phyloP scores from a whole-genome alignment of 208 protist genomes.

The Herpetomonas tarakana region DNA sequence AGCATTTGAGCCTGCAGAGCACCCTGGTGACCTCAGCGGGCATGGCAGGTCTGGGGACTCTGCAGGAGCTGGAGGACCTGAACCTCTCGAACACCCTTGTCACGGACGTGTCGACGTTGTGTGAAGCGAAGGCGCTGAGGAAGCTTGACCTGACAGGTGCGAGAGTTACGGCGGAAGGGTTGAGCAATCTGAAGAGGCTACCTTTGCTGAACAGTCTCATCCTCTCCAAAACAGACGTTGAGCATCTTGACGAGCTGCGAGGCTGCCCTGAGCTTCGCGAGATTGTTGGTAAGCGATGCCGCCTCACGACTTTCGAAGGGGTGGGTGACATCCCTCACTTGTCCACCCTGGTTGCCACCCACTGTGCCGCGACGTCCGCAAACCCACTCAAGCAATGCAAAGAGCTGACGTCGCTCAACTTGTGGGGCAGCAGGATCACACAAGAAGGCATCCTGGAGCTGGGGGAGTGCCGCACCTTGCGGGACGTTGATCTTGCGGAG shows the following conservation, averaged over 20 bases:
- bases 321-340: slow-evolving; percentile 10
- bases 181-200: slow-evolving; percentile 9
- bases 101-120: slow-evolving; percentile 14
- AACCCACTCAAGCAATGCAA: slow-evolving; percentile 8
- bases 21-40: slow-evolving; percentile 13
- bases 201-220: slow-evolving; percentile 15
- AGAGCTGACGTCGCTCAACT: slow-evolving; percentile 13
- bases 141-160: slow-evolving; percentile 17
- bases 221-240: slow-evolving; percentile 21
- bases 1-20: slow-evolving; percentile 17
- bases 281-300: slow-evolving; percentile 17
- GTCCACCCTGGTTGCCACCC: slow-evolving; percentile 19
- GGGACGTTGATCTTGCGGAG: slow-evolving; percentile 28
- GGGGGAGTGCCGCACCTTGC: slow-evolving; percentile 4
- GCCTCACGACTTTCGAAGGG: slow-evolving; percentile 6
- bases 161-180: neutral
- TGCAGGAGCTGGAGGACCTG: slow-evolving; percentile 20
- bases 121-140: slow-evolving; percentile 9
- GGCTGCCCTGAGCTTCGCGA: slow-evolving; percentile 11
- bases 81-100: slow-evolving; percentile 20
- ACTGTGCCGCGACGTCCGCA: slow-evolving; percentile 16
- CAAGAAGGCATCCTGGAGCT: slow-evolving; percentile 18
- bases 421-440: slow-evolving; percentile 26
- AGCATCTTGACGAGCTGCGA: slow-evolving; percentile 3
- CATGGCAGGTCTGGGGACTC: slow-evolving; percentile 9